Percentiles rank a stretch among this genome's conserved stretches.
Conservation (phyloP, 768 basidiomycete species). For the Strobilomyces dryophilus region DNA sequence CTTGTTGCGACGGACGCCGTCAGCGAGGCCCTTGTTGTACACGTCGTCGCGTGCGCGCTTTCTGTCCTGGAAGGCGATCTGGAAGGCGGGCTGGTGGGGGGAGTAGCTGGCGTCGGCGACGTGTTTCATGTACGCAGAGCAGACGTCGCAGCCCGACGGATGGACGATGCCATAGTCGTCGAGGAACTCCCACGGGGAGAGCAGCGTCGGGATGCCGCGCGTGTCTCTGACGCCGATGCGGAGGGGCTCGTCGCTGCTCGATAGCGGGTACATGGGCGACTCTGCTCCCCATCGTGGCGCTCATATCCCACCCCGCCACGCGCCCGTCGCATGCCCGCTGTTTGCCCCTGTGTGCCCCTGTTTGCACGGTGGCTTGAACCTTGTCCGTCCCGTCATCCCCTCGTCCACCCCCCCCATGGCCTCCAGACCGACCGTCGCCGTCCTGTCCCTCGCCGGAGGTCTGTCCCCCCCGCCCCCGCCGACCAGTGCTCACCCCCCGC, state of each 20-base stretch:
- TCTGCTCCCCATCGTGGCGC: slow-evolving; percentile 9
- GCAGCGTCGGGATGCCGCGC: slow-evolving; percentile 31
- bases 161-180: slow-evolving; percentile 39
- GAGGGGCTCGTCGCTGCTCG: slow-evolving; percentile 30
- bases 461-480: slow-evolving; percentile 17
- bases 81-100: slow-evolving; percentile 35
- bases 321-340: slow-evolving; percentile 27
- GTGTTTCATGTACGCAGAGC: slow-evolving; percentile 38
- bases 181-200: slow-evolving; percentile 39
- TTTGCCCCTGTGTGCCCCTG: slow-evolving; percentile 21
- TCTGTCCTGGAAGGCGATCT: slow-evolving; percentile 38
- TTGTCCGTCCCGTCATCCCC: slow-evolving; percentile 32
- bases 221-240: slow-evolving; percentile 26
- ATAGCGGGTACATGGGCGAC: slow-evolving; percentile 28
- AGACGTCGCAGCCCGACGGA: slow-evolving; percentile 35
- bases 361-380: slow-evolving; percentile 33
- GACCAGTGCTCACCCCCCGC: neutral
- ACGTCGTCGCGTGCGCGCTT: slow-evolving; percentile 36
- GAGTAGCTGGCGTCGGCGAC: slow-evolving; percentile 38
- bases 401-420: no score
- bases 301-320: slow-evolving; percentile 32
- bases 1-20: slow-evolving; percentile 39
- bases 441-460: slow-evolving; percentile 77
- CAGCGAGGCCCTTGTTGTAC: slow-evolving; percentile 37
- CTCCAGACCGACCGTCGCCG: slow-evolving; percentile 87